Conservation (phyloP, 805 yeast species). For the Hanseniaspora meyeri region DNA sequence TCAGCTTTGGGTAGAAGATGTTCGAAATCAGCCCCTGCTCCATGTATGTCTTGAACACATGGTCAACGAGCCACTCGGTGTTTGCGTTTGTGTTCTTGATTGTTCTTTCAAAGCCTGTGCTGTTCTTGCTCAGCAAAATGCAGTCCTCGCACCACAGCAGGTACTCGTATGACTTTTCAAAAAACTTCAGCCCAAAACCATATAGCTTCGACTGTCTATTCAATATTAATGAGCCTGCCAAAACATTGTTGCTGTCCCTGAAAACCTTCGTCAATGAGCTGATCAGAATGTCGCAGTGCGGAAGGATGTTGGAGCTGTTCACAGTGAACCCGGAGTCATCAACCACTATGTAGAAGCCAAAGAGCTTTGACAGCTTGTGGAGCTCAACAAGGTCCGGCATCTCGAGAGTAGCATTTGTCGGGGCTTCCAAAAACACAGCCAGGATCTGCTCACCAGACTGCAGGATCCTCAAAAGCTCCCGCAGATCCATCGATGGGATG, state of each 20-base stretch:
- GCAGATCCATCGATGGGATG: conserved; percentile 51
- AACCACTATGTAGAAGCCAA: conserved; percentile 65
- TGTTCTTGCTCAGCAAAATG: conserved; percentile 78
- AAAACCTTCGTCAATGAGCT: conserved; percentile 85
- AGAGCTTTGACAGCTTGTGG: conserved; percentile 52
- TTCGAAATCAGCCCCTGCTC: conserved; percentile 24
- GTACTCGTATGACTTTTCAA: conserved; percentile 53
- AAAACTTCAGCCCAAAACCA: conserved; percentile 36
- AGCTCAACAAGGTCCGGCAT: conserved; percentile 67
- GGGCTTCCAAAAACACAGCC: conserved; percentile 82
- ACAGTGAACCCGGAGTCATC: conserved; percentile 95
- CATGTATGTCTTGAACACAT: conserved; percentile 36
- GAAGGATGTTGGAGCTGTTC: conserved; percentile 66
- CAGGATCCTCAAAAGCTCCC: conserved; percentile 50
- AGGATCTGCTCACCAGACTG: conserved; percentile 54
- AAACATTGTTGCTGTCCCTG: conserved; percentile 87
- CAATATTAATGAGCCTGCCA: conserved; percentile 81
- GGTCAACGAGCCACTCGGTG: conserved; percentile 39
- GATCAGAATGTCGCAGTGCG: conserved; percentile 75
- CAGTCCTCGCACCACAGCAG: conserved; percentile 90
- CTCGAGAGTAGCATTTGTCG: conserved; percentile 83
- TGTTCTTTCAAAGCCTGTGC: conserved; percentile 71
- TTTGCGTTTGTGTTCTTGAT: conserved; percentile 42
- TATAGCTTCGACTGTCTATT: conserved; percentile 53
- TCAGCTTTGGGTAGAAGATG: conserved; percentile 59